Percentiles rank a stretch among this genome's conserved stretches.
Evolutionary conservation across 768 basidiomycete genomes (phyloP).

Genomic region (Fomitopsis pulvina): DNA sequence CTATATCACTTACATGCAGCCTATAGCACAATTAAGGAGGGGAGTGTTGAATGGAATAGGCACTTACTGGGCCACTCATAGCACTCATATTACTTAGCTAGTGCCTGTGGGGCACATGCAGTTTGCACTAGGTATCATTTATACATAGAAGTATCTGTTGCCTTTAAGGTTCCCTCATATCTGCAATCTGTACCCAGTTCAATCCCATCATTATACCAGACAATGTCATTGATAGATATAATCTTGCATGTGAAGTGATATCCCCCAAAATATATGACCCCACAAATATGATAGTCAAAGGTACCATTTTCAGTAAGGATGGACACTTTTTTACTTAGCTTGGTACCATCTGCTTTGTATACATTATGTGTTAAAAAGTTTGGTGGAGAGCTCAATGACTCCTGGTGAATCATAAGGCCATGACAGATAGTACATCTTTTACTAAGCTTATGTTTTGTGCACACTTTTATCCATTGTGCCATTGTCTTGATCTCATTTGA

Average conservation of each 20-base stretch:
- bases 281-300: constrained; percentile 6
- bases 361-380: background rate
- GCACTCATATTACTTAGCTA: no score
- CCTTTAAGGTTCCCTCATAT: no score
- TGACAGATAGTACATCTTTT: background rate
- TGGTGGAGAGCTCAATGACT: background rate
- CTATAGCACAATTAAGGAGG: no score
- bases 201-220: constrained; percentile 23
- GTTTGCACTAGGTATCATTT: no score
- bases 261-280: constrained; percentile 17
- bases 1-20: no score
- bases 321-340: background rate
- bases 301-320: background rate
- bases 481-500: no score
- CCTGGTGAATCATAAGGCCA: background rate
- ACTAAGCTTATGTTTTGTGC: background rate
- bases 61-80: no score
- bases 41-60: no score
- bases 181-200: no score
- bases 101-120: no score
- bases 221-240: constrained; percentile 9
- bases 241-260: constrained; percentile 18
- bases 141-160: no score
- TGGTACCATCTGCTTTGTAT: constrained; percentile 3
- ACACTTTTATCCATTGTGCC: no score